A percentile compares a stretch with the other conserved stretches of the same genome.
phyloP scores from a whole-genome alignment of 2,329 filamentous ascomycete genomes.

The Dactylonectria macrodidyma region DNA sequence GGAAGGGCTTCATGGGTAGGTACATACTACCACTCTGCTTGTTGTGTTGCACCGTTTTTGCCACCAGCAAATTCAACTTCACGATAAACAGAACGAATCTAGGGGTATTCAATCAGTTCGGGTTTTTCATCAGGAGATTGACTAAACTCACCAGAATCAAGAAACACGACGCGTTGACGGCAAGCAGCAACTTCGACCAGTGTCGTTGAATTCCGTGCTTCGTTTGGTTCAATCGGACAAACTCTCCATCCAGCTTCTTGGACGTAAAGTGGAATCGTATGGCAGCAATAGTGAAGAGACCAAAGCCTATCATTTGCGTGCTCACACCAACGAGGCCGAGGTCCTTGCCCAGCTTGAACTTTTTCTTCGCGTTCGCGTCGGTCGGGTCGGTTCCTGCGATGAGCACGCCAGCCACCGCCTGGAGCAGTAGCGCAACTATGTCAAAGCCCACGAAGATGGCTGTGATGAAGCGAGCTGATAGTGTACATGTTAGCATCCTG shows the following conservation, averaged over 20 bases:
- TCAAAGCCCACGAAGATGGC: constrained; percentile 60
- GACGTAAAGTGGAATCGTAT: constrained; percentile 63
- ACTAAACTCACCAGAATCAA: constrained; percentile 35
- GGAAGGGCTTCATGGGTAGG: rapidly evolving
- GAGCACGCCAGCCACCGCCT: constrained; percentile 57
- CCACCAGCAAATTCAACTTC: constrained; percentile 40
- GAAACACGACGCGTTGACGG: constrained; percentile 37
- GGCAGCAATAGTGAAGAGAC: constrained; percentile 61
- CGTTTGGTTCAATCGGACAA: constrained; percentile 32
- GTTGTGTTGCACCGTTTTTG: constrained; percentile 34
- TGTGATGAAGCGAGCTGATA: constrained; percentile 46
- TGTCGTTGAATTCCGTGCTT: constrained; percentile 31
- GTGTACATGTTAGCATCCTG: too few species aligned
- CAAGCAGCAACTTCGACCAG: constrained; percentile 34
- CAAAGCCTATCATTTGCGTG: constrained; percentile 62
- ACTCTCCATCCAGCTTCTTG: constrained; percentile 26
- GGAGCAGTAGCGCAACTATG: constrained; percentile 55
- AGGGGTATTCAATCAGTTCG: not conserved
- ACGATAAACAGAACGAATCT: constrained; percentile 42
- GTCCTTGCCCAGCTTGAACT: constrained; percentile 36
- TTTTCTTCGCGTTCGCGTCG: constrained; percentile 50
- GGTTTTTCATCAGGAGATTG: rapidly evolving
- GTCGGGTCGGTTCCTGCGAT: constrained; percentile 55
- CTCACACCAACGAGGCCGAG: constrained; percentile 40
- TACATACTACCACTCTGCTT: constrained; percentile 44